Conservation (phyloP, 2,329 filamentous ascomycete genomes). For the Tetracladium maxilliforme region DNA sequence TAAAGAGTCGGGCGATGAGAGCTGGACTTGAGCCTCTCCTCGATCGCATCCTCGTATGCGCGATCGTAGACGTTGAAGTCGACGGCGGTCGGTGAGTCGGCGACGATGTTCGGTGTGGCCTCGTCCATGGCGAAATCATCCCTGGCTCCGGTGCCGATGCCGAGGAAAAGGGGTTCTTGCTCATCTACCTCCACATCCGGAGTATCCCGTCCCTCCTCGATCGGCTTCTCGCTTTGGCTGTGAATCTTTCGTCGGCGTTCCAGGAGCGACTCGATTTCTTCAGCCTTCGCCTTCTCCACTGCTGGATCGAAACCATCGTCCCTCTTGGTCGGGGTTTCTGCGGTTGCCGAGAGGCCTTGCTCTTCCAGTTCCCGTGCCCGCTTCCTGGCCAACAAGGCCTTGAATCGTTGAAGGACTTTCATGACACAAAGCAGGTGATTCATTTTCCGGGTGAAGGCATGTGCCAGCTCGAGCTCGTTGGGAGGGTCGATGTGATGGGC, state of each 20-base stretch:
- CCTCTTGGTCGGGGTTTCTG: no score
- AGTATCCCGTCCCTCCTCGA: conserved; percentile 30
- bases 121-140: no score
- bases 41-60: conserved; percentile 72
- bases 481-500: conserved; percentile 66
- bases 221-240: conserved; percentile 6
- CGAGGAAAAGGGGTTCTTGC: conserved; percentile 51
- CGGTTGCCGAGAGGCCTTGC: no score
- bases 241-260: conserved; percentile 15
- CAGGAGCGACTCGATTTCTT: no score
- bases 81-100: conserved; percentile 71
- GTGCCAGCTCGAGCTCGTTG: conserved; percentile 79
- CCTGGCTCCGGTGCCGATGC: conserved; percentile 54
- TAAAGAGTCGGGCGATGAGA: conserved; percentile 40
- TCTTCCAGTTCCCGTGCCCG: conserved; percentile 22
- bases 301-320: no score
- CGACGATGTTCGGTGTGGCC: conserved; percentile 31
- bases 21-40: conserved; percentile 44
- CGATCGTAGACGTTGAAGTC: conserved; percentile 82
- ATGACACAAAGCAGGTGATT: conserved; percentile 76
- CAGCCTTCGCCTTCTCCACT: no score
- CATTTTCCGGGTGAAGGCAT: conserved; percentile 84
- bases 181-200: no score
- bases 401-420: conserved; percentile 85
- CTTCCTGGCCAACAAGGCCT: conserved; percentile 48